phyloP scores from a whole-genome alignment of 805 yeast genomes.

The Cyberlindnera suaveolens region DNA sequence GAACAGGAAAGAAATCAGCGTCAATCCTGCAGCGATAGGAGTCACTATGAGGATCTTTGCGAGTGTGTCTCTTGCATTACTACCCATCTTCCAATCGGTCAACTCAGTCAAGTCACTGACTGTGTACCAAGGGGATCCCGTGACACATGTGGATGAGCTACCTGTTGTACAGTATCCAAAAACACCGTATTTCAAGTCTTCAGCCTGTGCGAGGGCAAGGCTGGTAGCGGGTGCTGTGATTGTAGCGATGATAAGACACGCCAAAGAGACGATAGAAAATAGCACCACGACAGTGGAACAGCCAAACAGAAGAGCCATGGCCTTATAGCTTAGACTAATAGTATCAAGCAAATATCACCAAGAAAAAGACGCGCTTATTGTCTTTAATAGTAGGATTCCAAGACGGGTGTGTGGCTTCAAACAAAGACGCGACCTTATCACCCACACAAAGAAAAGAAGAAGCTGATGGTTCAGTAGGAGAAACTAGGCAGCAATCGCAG shows the following conservation, averaged over 20 bases:
- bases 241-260: conserved; percentile 54
- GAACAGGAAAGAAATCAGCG: conserved; percentile 38
- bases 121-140: conserved; percentile 36
- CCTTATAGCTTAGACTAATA: no score
- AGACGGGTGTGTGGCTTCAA: not conserved
- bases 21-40: conserved; percentile 64
- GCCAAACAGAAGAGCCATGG: conserved; percentile 31
- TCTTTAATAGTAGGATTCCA: not conserved
- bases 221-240: conserved; percentile 55
- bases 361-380: not conserved
- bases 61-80: conserved; percentile 41
- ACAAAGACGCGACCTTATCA: not conserved
- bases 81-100: conserved; percentile 44
- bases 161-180: conserved; percentile 54
- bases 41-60: conserved; percentile 50
- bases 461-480: no score
- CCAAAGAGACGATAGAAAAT: conserved; percentile 48
- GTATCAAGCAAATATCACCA: no score
- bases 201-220: conserved; percentile 44
- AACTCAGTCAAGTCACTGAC: conserved; percentile 26
- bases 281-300: conserved; percentile 36
- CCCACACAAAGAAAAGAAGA: not conserved
- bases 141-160: conserved; percentile 30
- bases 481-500: no score
- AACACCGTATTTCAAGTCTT: conserved; percentile 47